These are phyloP conservation scores for Globisporangium spinosum DNA, from an alignment of 352 stramenopile genomes.

Conservation along the genomic window DNA sequence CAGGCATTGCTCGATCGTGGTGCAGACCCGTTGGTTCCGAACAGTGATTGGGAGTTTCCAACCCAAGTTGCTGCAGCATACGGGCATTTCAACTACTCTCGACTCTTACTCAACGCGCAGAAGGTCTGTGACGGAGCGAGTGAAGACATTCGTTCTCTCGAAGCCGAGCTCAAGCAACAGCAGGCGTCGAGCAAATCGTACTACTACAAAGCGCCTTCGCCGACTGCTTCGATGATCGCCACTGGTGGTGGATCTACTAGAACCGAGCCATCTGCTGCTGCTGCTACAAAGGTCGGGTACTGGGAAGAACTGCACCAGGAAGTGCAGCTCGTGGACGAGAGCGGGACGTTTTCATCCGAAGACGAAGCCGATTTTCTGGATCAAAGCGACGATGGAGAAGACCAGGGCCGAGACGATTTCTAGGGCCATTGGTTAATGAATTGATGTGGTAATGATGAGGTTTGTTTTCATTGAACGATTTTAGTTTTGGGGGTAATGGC, in stretches of 20 bases:
- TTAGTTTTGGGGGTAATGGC: not conserved
- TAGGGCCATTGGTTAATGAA: not conserved
- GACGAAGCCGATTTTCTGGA: constrained; percentile 31
- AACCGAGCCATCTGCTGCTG: not conserved
- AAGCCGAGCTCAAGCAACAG: constrained; percentile 33
- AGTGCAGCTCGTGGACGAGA: constrained; percentile 73
- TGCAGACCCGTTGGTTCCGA: constrained; percentile 43
- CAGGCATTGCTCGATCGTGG: constrained; percentile 39
- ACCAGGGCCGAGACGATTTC: not conserved
- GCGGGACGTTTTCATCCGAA: constrained; percentile 64
- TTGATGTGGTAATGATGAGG: not conserved
- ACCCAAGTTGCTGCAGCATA: constrained; percentile 43
- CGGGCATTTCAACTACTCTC: constrained; percentile 46
- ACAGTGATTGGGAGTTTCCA: constrained; percentile 55
- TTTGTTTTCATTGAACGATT: not conserved
- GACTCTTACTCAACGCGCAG: constrained; percentile 31
- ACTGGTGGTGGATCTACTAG: not conserved
- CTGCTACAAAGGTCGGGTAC: constrained; percentile 24
- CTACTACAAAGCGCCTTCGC: constrained; percentile 26
- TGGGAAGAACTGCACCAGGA: constrained; percentile 71
- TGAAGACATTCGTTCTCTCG: constrained; percentile 13
- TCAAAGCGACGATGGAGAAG: not conserved
- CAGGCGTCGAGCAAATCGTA: constrained; percentile 28
- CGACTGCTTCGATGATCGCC: constrained; percentile 6
- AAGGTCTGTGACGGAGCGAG: constrained; percentile 3